These are phyloP conservation scores for Cyclotella baltica DNA, from an alignment of 108 stramenopile species.

Conservation along the genomic window DNA sequence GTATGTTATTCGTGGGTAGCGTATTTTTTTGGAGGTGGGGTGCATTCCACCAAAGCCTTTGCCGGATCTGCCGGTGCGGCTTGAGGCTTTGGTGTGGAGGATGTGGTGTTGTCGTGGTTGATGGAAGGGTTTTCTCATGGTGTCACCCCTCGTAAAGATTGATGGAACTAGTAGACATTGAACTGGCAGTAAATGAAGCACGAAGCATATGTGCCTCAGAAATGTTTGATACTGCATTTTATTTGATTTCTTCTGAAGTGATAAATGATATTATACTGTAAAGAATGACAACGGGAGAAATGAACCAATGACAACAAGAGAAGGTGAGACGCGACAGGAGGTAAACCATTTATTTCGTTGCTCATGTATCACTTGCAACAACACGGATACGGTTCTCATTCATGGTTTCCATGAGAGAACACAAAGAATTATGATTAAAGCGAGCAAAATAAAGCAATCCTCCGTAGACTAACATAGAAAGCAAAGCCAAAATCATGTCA, in stretches of 20 bases:
- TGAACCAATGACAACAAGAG: too few relatives aligned
- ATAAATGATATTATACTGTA: too few relatives aligned
- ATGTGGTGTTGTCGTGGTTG: not conserved
- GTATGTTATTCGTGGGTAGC: slow-evolving; percentile 12
- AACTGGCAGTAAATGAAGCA: slow-evolving; percentile 9
- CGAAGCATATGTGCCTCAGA: slow-evolving; percentile 4
- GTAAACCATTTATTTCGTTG: too few relatives aligned
- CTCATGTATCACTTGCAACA: too few relatives aligned
- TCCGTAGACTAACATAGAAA: too few relatives aligned
- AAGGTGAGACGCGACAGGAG: too few relatives aligned
- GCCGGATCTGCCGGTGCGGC: slow-evolving; percentile 23
- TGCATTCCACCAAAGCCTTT: slow-evolving; percentile 25
- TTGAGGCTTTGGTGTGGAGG: slow-evolving; percentile 27
- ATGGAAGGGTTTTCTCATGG: not conserved
- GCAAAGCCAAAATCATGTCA: too few relatives aligned
- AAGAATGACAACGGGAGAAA: too few relatives aligned
- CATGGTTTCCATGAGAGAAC: too few relatives aligned
- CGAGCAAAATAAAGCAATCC: too few relatives aligned
- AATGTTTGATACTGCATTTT: slow-evolving; percentile 4
- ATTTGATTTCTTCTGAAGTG: not conserved
- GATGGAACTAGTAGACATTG: slow-evolving; percentile 6
- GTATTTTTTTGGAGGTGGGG: slow-evolving; percentile 35
- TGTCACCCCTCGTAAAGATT: not conserved
- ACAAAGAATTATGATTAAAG: too few relatives aligned
- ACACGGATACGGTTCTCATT: too few relatives aligned